Conservation (phyloP, 1,139 yeast species). For the Suhomyces bokatorum region DNA sequence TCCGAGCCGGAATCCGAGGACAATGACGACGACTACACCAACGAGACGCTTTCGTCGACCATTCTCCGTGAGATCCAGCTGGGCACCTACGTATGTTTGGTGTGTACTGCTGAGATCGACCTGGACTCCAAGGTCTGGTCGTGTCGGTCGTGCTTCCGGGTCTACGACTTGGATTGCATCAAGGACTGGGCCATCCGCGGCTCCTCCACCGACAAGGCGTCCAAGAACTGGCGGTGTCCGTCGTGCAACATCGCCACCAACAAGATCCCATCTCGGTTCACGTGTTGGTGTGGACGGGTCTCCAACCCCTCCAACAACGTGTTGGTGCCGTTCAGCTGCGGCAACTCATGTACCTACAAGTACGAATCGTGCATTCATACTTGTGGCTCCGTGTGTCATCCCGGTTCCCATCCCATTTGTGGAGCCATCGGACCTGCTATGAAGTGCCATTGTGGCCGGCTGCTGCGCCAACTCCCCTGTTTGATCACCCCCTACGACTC, state of each 20-base stretch:
- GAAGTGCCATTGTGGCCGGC: slow-evolving; percentile 75
- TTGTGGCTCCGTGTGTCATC: slow-evolving; percentile 78
- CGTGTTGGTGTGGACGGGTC: slow-evolving; percentile 90
- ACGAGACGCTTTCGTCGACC: slow-evolving; percentile 39
- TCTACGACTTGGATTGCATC: slow-evolving; percentile 79
- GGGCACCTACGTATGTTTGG: slow-evolving; percentile 74
- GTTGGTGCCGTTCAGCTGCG: slow-evolving; percentile 83
- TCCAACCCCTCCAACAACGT: slow-evolving; percentile 63
- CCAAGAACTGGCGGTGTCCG: slow-evolving; percentile 81
- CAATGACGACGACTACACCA: slow-evolving; percentile 26
- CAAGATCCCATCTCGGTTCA: slow-evolving; percentile 59
- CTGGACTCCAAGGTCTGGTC: slow-evolving; percentile 70
- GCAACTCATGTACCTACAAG: slow-evolving; percentile 68
- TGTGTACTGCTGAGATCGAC: slow-evolving; percentile 81
- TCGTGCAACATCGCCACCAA: slow-evolving; percentile 64
- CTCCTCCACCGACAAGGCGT: slow-evolving; percentile 54
- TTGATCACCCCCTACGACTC: slow-evolving; percentile 63
- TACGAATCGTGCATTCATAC: slow-evolving; percentile 68
- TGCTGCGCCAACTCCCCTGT: slow-evolving; percentile 68
- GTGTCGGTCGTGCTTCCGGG: slow-evolving; percentile 70
- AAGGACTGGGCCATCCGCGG: slow-evolving; percentile 81
- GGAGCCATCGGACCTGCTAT: slow-evolving; percentile 72
- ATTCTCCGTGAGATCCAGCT: slow-evolving; percentile 57
- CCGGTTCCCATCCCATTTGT: slow-evolving; percentile 86
- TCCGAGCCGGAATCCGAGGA: slow-evolving; percentile 9